Conservation (phyloP, 2,329 filamentous ascomycete species). For the Scleromitrula shiraiana region DNA sequence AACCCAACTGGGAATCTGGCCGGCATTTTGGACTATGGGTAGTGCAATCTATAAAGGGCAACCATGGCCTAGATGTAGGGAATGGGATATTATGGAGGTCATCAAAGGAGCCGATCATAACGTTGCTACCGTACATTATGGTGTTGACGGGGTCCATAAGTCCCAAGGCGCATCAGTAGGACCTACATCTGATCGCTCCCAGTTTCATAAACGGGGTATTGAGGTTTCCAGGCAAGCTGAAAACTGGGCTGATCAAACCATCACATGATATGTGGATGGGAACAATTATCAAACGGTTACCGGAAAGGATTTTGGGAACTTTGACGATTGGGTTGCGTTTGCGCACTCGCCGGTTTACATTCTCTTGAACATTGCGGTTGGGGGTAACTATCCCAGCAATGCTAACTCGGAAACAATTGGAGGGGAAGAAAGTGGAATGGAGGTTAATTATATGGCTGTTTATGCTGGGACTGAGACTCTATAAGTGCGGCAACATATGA, state of each 20-base stretch:
- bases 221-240: neutral
- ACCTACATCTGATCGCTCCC: neutral
- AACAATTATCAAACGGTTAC: neutral
- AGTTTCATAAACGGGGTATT: neutral
- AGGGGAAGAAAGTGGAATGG: slow-evolving; percentile 17
- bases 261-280: neutral
- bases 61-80: slow-evolving; percentile 37
- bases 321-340: slow-evolving; percentile 10
- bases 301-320: slow-evolving; percentile 10
- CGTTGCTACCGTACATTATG: neutral
- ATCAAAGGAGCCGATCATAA: slow-evolving; percentile 30
- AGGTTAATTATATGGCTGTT: slow-evolving; percentile 20
- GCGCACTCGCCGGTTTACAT: slow-evolving; percentile 14
- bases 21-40: slow-evolving; percentile 40
- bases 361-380: slow-evolving; percentile 20
- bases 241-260: neutral
- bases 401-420: slow-evolving; percentile 11
- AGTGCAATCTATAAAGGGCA: slow-evolving; percentile 13
- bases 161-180: neutral
- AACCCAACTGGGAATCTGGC: slow-evolving; percentile 37
- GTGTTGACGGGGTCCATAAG: neutral
- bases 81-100: slow-evolving; percentile 40
- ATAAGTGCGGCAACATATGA: no score
- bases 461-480: slow-evolving; percentile 3
- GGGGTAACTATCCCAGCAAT: slow-evolving; percentile 15